These are phyloP conservation scores for Leccinum holopus DNA, from an alignment of 1,284 basidiomycete genomes.

Conservation along the genomic window DNA sequence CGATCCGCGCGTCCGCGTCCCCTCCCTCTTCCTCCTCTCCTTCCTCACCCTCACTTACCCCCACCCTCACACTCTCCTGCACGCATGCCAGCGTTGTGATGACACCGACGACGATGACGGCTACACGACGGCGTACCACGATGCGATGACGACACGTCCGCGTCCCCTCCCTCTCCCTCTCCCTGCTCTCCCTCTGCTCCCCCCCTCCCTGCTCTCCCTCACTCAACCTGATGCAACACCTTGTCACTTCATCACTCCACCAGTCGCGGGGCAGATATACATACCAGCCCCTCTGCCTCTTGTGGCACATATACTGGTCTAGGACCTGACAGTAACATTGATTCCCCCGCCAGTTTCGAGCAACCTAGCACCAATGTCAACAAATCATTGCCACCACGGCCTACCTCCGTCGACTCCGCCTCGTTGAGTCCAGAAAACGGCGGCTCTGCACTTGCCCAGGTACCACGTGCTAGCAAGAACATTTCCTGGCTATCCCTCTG, in stretches of 20 bases:
- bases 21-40: too few relatives aligned
- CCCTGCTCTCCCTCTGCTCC: too few relatives aligned
- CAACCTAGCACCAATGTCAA: not conserved
- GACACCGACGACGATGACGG: too few relatives aligned
- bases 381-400: not conserved
- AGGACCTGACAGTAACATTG: constrained; percentile 1
- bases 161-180: too few relatives aligned
- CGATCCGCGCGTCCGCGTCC: too few relatives aligned
- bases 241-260: constrained; percentile 9
- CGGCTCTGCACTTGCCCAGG: not conserved
- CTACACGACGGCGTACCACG: too few relatives aligned
- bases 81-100: too few relatives aligned
- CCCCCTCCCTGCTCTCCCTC: too few relatives aligned
- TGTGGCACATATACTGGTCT: not conserved
- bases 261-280: not conserved
- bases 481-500: constrained; percentile 33
- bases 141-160: too few relatives aligned
- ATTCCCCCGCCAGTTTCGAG: too few relatives aligned
- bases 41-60: too few relatives aligned
- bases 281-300: not conserved
- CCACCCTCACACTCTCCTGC: too few relatives aligned
- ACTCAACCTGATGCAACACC: constrained; percentile 13
- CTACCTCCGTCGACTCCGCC: not conserved
- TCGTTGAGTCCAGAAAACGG: not conserved
- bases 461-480: constrained; percentile 8